Base-by-base conservation (phyloP, 2,329 filamentous ascomycete genomes). In the Arthrobotrys sinensis region DNA sequence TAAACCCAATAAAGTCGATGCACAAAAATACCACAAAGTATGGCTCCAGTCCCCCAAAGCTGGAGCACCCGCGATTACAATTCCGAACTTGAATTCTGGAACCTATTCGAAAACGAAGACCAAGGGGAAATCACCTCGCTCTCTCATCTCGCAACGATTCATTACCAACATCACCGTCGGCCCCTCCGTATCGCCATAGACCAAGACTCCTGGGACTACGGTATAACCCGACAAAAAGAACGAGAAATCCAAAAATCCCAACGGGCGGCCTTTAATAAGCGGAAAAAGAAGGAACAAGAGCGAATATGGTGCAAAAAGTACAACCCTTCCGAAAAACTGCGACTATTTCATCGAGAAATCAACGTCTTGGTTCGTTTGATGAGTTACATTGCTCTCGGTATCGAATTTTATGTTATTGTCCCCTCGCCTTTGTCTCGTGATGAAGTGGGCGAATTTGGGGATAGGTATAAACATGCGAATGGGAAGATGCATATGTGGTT, bases 121-220 rank as follows among this genome's bases (percentile, higher is more conserved):
- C 45, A 63, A 36, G 55, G 67, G 2, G 24, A 63, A 10, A 8
- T 36, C 34, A 63, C 40, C 21, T 34, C 67, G 12, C 68, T 72
- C 36, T 38, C 69, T 24, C 45, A n/a, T 10, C 24, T 73, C 19
- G 16, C 69, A 12, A 50, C 60, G 4, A 19, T 36, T 4, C 62
- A 66, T 16, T 67, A 60, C 24, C 11, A 66, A 43, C n/a, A 7
- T 7, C 69, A 66, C 24, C 16, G 28, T 0, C 24, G 62, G 3
- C 50, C 60, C 4, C 40, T 73, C 3, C 69, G 60, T 24, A 50
- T 73, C 21, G 69, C 62, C 5, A n/a, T 73, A 12, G 69, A 73
- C 52, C 69, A 73, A 66, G 28, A 73, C 34, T 50, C 60, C 1
- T 73, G 69, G 69, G 21, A 73, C 21, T 73, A 73, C 38, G 62